Evolutionary conservation across 352 stramenopile species (phyloP).

Genomic region (Phytophthora fragariaefolia): DNA sequence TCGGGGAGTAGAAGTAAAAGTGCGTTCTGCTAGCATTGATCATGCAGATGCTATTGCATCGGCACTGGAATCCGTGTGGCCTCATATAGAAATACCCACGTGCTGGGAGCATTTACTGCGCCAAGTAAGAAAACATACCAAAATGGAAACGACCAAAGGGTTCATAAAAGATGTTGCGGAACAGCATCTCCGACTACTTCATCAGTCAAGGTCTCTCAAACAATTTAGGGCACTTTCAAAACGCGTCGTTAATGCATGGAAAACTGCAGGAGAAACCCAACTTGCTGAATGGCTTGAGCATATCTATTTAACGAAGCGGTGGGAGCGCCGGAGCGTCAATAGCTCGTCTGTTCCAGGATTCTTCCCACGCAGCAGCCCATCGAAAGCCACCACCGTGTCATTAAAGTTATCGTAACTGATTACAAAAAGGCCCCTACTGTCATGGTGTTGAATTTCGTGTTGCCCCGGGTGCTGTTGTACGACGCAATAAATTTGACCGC

Average conservation of each 20-base stretch:
- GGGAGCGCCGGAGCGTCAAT: slow-evolving; percentile 12
- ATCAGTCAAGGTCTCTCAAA: not conserved
- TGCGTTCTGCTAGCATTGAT: slow-evolving; percentile 6
- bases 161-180: slow-evolving; percentile 3
- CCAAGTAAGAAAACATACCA: not conserved
- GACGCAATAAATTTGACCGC: not conserved
- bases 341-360: slow-evolving; percentile 10
- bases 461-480: not conserved
- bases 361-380: not conserved
- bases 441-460: not conserved
- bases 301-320: slow-evolving; percentile 1
- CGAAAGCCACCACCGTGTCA: not conserved
- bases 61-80: not conserved
- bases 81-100: not conserved
- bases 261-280: not conserved
- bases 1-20: not conserved
- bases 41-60: slow-evolving; percentile 15
- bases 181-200: not conserved
- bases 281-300: slow-evolving; percentile 1
- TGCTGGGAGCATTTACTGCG: slow-evolving; percentile 14
- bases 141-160: not conserved
- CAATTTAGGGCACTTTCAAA: slow-evolving; percentile 6
- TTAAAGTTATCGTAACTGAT: not conserved
- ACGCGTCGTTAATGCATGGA: slow-evolving; percentile 3
- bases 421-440: not conserved